Percentiles rank a stretch among this genome's conserved stretches.
phyloP scores from a whole-genome alignment of 192 early-diverging fungal species.

The Glomus cerebriforme region DNA sequence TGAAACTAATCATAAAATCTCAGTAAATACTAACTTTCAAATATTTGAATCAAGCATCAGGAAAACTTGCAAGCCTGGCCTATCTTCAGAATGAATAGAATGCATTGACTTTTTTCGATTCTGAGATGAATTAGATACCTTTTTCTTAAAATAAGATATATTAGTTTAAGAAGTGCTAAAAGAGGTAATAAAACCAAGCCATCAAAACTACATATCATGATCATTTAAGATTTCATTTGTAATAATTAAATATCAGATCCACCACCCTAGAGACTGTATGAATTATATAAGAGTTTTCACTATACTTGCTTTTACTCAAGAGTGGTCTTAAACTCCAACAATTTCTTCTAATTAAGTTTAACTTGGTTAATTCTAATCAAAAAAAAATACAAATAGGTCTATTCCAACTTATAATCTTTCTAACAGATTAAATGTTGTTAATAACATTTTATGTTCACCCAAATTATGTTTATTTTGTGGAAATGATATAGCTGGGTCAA shows the following conservation, averaged over 20 bases:
- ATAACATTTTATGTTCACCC: background rate
- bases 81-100: conserved; percentile 1
- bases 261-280: background rate
- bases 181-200: background rate
- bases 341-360: background rate
- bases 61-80: background rate
- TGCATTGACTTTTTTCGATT: background rate
- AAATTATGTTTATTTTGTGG: background rate
- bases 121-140: background rate
- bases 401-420: background rate
- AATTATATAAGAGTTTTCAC: background rate
- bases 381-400: background rate
- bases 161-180: background rate
- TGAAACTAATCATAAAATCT: background rate
- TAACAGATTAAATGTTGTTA: background rate
- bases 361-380: background rate
- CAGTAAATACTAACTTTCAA: background rate
- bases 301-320: background rate
- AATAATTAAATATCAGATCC: background rate
- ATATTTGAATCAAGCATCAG: background rate
- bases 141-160: background rate
- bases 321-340: background rate
- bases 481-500: background rate
- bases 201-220: background rate
- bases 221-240: background rate